A percentile compares a stretch with the other conserved stretches of the same genome.
Evolutionary conservation across 371 early-diverging fungal species (phyloP).

Genomic region (Capniomyces stellatus): DNA sequence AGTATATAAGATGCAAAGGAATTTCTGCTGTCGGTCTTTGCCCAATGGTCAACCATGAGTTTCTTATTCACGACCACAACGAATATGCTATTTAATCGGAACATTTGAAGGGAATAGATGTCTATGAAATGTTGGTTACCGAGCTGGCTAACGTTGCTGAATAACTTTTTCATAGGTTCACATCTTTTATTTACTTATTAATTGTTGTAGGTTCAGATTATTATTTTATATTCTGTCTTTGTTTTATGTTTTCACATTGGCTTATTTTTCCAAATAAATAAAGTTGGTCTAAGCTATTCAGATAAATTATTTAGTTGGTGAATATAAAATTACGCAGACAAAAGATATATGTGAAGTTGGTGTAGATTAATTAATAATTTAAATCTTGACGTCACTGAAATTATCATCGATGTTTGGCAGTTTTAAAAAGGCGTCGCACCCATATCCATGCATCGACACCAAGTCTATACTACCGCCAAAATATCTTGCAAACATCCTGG

Average conservation of each 20-base stretch:
- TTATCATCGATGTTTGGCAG: constrained; percentile 34
- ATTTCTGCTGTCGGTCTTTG: constrained; percentile 54
- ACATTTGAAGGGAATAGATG: constrained; percentile 44
- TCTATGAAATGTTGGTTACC: constrained; percentile 33
- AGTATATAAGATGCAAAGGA: constrained; percentile 44
- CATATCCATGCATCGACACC: constrained; percentile 69
- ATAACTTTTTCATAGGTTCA: not conserved
- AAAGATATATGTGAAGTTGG: too few species aligned
- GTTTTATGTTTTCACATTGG: too few species aligned
- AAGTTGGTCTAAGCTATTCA: too few species aligned
- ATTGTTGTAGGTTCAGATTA: too few species aligned
- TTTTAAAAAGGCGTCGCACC: constrained; percentile 81
- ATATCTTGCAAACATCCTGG: constrained; percentile 80
- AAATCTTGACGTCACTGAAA: too few species aligned
- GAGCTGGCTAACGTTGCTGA: constrained; percentile 15
- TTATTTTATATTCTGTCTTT: too few species aligned
- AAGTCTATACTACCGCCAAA: constrained; percentile 84
- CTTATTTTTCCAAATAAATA: too few species aligned
- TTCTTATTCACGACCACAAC: constrained; percentile 61
- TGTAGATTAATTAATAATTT: too few species aligned
- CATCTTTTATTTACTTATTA: too few species aligned
- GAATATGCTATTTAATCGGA: constrained; percentile 49
- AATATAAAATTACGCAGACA: too few species aligned
- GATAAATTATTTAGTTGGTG: too few species aligned
- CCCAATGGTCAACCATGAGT: constrained; percentile 43